Percentiles rank a stretch among this genome's conserved stretches.
These are phyloP conservation scores for Suillus subluteus DNA, from an alignment of 768 basidiomycete genomes.

Conservation along the genomic window DNA sequence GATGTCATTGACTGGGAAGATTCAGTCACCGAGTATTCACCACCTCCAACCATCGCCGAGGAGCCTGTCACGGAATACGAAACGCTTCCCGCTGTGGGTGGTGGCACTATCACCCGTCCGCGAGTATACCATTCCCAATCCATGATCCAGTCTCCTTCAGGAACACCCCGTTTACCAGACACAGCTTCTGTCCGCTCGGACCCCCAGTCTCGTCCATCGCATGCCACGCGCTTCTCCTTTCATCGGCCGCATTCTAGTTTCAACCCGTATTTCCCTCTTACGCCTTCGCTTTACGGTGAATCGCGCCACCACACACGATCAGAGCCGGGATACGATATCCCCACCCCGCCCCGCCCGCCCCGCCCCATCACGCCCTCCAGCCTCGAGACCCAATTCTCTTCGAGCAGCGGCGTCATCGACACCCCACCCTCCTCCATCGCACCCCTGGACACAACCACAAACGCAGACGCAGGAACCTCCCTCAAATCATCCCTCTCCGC, in stretches of 20 bases:
- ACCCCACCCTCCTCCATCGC: slow-evolving; percentile 47
- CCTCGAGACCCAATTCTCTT: slow-evolving; percentile 51
- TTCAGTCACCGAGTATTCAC: slow-evolving; percentile 47
- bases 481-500: slow-evolving; percentile 22
- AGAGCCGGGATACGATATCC: slow-evolving; percentile 24
- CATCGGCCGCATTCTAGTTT: slow-evolving; percentile 30
- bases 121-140: slow-evolving; percentile 87
- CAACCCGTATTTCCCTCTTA: slow-evolving; percentile 18
- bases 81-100: slow-evolving; percentile 89
- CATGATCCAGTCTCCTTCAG: slow-evolving; percentile 55
- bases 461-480: slow-evolving; percentile 18
- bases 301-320: slow-evolving; percentile 18
- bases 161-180: slow-evolving; percentile 37
- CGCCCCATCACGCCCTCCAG: slow-evolving; percentile 56
- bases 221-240: slow-evolving; percentile 8
- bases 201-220: background rate
- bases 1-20: slow-evolving; percentile 77
- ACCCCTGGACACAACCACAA: background rate
- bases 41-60: slow-evolving; percentile 46
- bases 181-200: slow-evolving; percentile 40
- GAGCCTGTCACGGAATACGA: slow-evolving; percentile 71
- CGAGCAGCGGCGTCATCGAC: slow-evolving; percentile 44
- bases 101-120: slow-evolving; percentile 85
- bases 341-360: slow-evolving; percentile 25
- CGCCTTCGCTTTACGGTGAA: slow-evolving; percentile 1